Conservation (phyloP, 441 rosid species). For the Euphorbia celastroides region DNA sequence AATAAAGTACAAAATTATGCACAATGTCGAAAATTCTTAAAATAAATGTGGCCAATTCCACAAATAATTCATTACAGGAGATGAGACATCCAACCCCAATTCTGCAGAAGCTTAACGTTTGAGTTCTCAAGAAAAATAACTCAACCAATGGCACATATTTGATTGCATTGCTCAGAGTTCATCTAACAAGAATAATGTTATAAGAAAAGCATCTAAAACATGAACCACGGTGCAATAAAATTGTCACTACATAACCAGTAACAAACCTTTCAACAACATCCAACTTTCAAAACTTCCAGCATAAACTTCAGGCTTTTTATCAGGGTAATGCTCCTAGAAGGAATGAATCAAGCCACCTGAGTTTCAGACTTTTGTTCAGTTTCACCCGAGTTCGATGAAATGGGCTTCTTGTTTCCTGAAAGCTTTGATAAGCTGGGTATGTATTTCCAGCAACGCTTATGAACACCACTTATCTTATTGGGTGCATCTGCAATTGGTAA, state of each 20-base stretch:
- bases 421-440: constrained; percentile 45
- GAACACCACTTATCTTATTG: constrained; percentile 88
- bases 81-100: neutral
- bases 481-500: constrained; percentile 60
- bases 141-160: neutral
- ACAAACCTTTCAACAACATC: constrained; percentile 3
- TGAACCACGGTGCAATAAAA: neutral
- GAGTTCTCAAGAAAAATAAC: neutral
- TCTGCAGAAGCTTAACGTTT: neutral
- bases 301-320: neutral
- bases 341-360: constrained; percentile 43
- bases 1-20: neutral
- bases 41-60: neutral
- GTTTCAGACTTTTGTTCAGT: constrained; percentile 32
- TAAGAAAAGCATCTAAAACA: neutral
- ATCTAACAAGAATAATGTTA: constrained; percentile 10
- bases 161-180: constrained; percentile 5
- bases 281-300: constrained; percentile 1
- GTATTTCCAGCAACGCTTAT: constrained; percentile 92
- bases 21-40: neutral
- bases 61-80: neutral
- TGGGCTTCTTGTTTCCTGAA: constrained; percentile 19
- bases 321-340: neutral
- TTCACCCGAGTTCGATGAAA: constrained; percentile 27
- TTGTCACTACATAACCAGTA: neutral